Evolutionary conservation across 495 filamentous ascomycete genomes (phyloP).

Genomic region (Platismatia glauca): DNA sequence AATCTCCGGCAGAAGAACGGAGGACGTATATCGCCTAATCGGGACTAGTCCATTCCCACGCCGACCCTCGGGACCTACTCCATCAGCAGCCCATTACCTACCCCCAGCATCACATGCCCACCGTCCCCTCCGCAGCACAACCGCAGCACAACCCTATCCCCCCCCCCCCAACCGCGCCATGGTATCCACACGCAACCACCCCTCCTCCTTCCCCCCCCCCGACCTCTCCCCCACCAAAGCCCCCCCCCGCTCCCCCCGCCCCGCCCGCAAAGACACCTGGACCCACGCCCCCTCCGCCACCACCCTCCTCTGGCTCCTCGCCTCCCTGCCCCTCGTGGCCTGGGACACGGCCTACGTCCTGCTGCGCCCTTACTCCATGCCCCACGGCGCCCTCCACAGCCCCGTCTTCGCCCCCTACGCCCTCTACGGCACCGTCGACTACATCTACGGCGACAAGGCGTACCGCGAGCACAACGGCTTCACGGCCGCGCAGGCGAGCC

Average conservation of each 20-base stretch:
- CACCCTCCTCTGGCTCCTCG: constrained; percentile 61
- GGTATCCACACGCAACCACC: constrained; percentile 47
- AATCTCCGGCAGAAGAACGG: too few species aligned
- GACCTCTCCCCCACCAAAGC: constrained; percentile 16
- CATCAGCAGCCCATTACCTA: too few species aligned
- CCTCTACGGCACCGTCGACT: constrained; percentile 72
- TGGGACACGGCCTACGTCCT: constrained; percentile 82
- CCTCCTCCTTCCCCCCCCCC: constrained; percentile 38
- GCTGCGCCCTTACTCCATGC: constrained; percentile 75
- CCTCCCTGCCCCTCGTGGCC: constrained; percentile 72
- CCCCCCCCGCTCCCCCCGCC: constrained; percentile 15
- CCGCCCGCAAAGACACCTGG: constrained; percentile 33
- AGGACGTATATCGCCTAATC: too few species aligned
- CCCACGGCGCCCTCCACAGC: constrained; percentile 63
- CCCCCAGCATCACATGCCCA: too few species aligned
- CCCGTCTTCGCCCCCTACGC: constrained; percentile 73
- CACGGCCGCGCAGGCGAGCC: constrained; percentile 60
- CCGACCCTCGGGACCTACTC: too few species aligned
- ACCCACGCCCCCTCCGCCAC: constrained; percentile 58
- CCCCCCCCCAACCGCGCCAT: constrained; percentile 26
- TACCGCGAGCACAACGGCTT: constrained; percentile 67
- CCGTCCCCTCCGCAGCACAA: too few species aligned
- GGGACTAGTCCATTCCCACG: too few species aligned
- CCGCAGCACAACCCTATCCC: background rate
- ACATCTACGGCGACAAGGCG: constrained; percentile 77